Evolutionary conservation across 176 grass and related monocot genomes (phyloP).

Genomic region (Raddia guianensis): DNA sequence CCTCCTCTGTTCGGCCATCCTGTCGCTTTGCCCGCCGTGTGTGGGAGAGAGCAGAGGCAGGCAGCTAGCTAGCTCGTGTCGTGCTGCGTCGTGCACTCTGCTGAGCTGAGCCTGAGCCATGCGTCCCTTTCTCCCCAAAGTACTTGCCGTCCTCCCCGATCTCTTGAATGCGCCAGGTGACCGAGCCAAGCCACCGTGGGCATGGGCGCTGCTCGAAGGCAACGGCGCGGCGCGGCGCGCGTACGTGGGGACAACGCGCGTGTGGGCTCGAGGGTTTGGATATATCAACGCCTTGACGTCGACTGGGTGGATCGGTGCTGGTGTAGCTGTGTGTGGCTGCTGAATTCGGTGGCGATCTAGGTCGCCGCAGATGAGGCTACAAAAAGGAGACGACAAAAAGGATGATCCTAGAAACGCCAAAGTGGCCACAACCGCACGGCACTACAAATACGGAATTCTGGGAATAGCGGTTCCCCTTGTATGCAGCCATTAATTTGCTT

Average conservation of each 20-base stretch:
- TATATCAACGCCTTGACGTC: background rate
- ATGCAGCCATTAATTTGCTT: background rate
- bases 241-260: slow-evolving; percentile 20
- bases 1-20: slow-evolving; percentile 24
- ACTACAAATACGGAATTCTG: background rate
- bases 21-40: slow-evolving; percentile 52
- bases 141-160: background rate
- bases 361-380: background rate
- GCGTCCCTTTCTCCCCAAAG: slow-evolving; percentile 18
- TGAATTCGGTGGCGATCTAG: background rate
- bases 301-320: no score
- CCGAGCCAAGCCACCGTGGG: slow-evolving; percentile 24
- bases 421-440: background rate
- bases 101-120: background rate
- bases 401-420: background rate
- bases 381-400: background rate
- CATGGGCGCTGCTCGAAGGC: background rate
- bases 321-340: background rate
- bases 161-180: slow-evolving; percentile 23
- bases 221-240: no score
- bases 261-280: slow-evolving; percentile 38
- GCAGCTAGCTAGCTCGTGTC: slow-evolving; percentile 21
- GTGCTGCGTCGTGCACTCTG: background rate
- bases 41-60: slow-evolving; percentile 40
- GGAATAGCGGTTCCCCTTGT: background rate